Percentiles rank a stretch among this genome's conserved stretches.
Evolutionary conservation across 2,329 filamentous ascomycete species (phyloP).

Genomic region (Microdochium bolleyi): DNA sequence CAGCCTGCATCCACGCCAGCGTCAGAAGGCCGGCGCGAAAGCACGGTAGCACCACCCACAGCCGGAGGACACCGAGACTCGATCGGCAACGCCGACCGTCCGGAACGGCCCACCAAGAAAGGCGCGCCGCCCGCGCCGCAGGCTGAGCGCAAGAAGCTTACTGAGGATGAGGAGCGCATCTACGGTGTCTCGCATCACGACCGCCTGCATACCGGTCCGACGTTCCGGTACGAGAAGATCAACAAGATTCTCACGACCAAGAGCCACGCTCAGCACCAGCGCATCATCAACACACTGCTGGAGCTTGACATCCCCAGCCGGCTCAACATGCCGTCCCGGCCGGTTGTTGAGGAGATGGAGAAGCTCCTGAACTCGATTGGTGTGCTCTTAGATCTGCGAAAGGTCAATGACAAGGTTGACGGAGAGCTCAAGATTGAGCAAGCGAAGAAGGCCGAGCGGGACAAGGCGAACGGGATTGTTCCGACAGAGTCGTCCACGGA

Average conservation of each 20-base stretch:
- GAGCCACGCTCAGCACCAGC: conserved; percentile 65
- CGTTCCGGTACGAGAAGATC: conserved; percentile 80
- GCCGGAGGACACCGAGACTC: conserved; percentile 33
- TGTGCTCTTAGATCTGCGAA: conserved; percentile 62
- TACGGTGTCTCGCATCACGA: conserved; percentile 86
- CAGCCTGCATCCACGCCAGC: conserved; percentile 25
- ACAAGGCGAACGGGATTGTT: conserved; percentile 24
- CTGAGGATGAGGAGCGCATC: conserved; percentile 64
- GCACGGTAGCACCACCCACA: conserved; percentile 37
- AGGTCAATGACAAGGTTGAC: conserved; percentile 68
- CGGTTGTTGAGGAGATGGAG: conserved; percentile 66
- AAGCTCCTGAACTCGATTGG: conserved; percentile 60
- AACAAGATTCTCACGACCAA: conserved; percentile 74
- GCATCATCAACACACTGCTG: conserved; percentile 63
- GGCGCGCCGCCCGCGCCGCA: conserved; percentile 35
- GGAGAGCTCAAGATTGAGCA: conserved; percentile 57
- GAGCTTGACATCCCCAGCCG: conserved; percentile 65
- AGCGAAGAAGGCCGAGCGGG: conserved; percentile 46
- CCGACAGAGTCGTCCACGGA: conserved; percentile 4
- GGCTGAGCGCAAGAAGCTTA: conserved; percentile 61
- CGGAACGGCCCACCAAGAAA: conserved; percentile 38
- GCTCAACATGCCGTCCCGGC: conserved; percentile 66
- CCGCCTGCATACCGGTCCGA: conserved; percentile 74
- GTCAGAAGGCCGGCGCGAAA: conserved; percentile 40
- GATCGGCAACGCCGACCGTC: conserved; percentile 29